Evolutionary conservation across 352 stramenopile genomes (phyloP), one percentile per base, ranked within the genome.

Genomic region (Phytophthora tentaculata): DNA sequence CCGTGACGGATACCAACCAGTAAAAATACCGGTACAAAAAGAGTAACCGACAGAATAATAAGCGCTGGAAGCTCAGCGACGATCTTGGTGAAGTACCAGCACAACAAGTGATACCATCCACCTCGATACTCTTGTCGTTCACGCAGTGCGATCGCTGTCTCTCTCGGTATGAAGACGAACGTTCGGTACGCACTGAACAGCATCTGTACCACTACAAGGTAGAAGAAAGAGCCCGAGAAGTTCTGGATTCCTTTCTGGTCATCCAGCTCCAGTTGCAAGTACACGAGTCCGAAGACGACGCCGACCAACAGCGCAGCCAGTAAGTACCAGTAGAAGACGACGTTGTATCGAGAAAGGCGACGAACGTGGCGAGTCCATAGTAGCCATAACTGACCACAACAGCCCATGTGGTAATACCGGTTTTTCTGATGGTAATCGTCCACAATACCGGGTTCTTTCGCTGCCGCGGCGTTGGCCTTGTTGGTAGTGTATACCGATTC

Each of bases 181-280:
- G 74, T 69, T 8, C 75, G 75, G 45, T 73, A 80, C 4, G 76
- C 55, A 5, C 56, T 66, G 48, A 76, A 74, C 39, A 91, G 80
- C 44, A 85, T 77, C 37, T 86, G 78, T 16, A 82, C 70, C 41
- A 90, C 67, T 0, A 86, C 54, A 1, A 76, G 24, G 61, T 83
- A 86, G 69, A 88, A 89, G 58, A 87, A 85, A 9, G 64, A 65
- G 22, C 81, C 79, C 1, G 69, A 48, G 48, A 83, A 84, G 54
- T 86, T 84, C 53, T 89, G 81, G 29, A 86, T 82, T 2, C 81
- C 76, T 22, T 86, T 69, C 44, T 84, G 74, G 32, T 74, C 56
- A 23, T 85, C 28, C 9, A 79, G 56, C 9, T 87, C 75, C n/a
- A 87, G 47, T 12, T 84, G 70, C 14, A 81, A 55, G 54, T 78